Base-by-base conservation (phyloP, 1,284 basidiomycete genomes). In the Pulveroboletus sp. region DNA sequence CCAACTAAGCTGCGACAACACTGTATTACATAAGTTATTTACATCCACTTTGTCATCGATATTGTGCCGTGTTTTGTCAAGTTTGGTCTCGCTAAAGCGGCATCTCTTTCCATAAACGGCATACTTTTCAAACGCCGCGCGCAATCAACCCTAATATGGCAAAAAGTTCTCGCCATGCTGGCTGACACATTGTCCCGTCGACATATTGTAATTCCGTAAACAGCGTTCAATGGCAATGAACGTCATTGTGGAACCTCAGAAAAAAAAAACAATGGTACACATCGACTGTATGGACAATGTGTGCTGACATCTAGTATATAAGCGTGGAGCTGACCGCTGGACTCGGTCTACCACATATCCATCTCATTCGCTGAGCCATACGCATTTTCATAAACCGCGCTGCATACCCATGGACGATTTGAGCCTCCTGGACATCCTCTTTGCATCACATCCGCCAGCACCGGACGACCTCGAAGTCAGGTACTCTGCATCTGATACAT, bases 321-420 rank as follows among this genome's bases (percentile, higher is more conserved):
- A 55, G 9, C 18, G 36, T 15, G 17, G 35, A 20, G 15, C 18
- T 28, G 15, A 10, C 15, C 8, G n/a, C 22, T 25, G 18, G 15
- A 4, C 20, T 17, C 4, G 4, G 2, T n/a, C 20, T 5, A n/a
- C 7, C 36, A 38, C 42, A 17, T 10, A 33, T 31, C 35, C 17
- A 26, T 6, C 26, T 39, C 48, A 25, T 31, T 10, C 47, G 17
- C 24, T 11, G 14, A 49, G 22, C 24, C 20, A 29, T 5, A 54
- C 54, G 29, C 24, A 11, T 31, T 35, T 25, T 28, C 25, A 8
- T 18, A 24, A 20, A 31, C 33, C 15, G 18, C 42, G 18, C 50
- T 18, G 0, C 15, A n/a, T 29, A 45, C 25, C 33, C 36, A 64
- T 64, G 63, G 65, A 64, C n/a, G 38, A 60, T 28, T 2, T 67